phyloP scores from a whole-genome alignment of 768 basidiomycete genomes.

The Panellus pusillus region DNA sequence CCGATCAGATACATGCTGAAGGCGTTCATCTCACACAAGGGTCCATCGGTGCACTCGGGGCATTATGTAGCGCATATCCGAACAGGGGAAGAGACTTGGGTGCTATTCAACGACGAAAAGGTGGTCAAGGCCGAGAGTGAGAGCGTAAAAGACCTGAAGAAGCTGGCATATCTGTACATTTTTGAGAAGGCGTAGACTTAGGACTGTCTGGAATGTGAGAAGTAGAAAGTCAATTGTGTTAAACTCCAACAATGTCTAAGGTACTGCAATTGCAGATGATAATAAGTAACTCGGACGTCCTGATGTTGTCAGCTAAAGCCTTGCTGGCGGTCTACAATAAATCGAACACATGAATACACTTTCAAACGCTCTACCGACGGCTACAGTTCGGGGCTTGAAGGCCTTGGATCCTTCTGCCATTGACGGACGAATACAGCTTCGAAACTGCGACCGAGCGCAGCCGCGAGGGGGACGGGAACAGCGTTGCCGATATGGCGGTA shows the following conservation, averaged over 20 bases:
- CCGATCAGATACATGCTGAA: constrained; percentile 83
- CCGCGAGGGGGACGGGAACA: constrained; percentile 69
- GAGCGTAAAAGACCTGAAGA: constrained; percentile 79
- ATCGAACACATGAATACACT: no score
- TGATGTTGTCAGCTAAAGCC: no score
- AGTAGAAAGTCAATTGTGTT: no score
- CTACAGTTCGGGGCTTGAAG: constrained; percentile 3
- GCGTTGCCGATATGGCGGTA: constrained; percentile 79
- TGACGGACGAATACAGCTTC: constrained; percentile 5
- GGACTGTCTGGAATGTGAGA: no score
- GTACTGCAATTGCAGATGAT: no score
- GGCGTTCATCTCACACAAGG: constrained; percentile 97
- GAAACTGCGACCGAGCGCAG: constrained; percentile 49
- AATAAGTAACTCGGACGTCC: no score
- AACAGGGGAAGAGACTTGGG: constrained; percentile 61
- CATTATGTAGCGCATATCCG: constrained; percentile 88
- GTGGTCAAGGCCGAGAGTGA: constrained; percentile 86
- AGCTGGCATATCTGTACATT: constrained; percentile 90
- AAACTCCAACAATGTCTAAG: no score
- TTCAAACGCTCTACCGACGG: no score
- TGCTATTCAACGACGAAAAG: constrained; percentile 95
- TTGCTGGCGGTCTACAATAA: no score
- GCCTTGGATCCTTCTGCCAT: background rate
- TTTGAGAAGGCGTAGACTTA: constrained; percentile 61
- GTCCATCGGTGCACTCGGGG: constrained; percentile 91